Conservation (phyloP, 495 filamentous ascomycete genomes). For the Copromyces sp. region DNA sequence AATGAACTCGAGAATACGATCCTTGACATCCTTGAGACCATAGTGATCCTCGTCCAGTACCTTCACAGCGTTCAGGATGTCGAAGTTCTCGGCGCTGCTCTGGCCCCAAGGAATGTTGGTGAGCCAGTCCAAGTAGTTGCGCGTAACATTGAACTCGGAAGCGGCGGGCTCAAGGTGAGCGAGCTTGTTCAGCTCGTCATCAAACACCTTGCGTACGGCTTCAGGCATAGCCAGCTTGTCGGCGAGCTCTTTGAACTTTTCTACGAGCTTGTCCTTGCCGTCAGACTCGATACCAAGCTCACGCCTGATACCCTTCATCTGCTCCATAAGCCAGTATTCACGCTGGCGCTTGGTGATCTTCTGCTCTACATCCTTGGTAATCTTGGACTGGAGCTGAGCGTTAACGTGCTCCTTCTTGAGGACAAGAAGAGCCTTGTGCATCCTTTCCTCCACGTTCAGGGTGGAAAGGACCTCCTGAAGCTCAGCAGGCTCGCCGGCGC, state of each 20-base stretch:
- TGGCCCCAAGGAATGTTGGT: constrained; percentile 98
- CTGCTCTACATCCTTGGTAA: constrained; percentile 93
- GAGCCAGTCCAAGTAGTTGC: constrained; percentile 98
- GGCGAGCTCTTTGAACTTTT: constrained; percentile 94
- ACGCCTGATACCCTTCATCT: constrained; percentile 97
- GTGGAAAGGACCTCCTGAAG: constrained; percentile 88
- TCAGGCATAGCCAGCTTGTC: constrained; percentile 94
- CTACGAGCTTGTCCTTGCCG: constrained; percentile 94
- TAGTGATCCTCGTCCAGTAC: constrained; percentile 97
- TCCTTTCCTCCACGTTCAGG: constrained; percentile 78
- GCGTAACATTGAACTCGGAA: constrained; percentile 97
- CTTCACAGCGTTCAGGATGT: constrained; percentile 76
- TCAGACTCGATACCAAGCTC: constrained; percentile 96
- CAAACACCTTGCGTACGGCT: constrained; percentile 90
- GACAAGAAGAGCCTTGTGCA: constrained; percentile 81
- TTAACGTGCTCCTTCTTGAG: constrained; percentile 98
- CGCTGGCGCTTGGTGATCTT: constrained; percentile 97
- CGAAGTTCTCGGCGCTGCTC: constrained; percentile 92
- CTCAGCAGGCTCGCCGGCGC: constrained; percentile 79
- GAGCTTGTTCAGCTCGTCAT: constrained; percentile 95
- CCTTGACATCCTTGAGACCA: constrained; percentile 96
- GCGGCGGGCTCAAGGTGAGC: constrained; percentile 89
- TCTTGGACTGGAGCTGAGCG: constrained; percentile 91
- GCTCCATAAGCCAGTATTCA: constrained; percentile 98
- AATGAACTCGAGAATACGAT: constrained; percentile 97